Evolutionary conservation across 495 filamentous ascomycete genomes (phyloP).

Genomic region (Penicillium goetzii): DNA sequence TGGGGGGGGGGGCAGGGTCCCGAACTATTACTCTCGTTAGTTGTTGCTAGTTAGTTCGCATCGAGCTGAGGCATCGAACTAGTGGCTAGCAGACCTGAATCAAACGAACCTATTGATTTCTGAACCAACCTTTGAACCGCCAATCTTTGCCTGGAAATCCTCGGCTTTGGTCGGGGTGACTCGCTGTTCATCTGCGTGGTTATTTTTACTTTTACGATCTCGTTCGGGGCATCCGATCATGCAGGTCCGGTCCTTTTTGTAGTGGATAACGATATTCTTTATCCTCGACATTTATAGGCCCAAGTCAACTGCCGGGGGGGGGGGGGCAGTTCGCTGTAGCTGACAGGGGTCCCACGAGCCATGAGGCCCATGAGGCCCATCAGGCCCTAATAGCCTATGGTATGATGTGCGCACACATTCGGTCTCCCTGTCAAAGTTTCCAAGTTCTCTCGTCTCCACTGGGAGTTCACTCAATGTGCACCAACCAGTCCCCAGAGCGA

Average conservation of each 20-base stretch:
- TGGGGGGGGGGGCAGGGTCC: neutral
- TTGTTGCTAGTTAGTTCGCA: neutral
- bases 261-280: neutral
- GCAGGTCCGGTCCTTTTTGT: neutral
- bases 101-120: slow-evolving; percentile 1
- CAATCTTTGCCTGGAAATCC: neutral
- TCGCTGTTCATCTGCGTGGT: neutral
- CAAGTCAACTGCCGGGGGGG: neutral
- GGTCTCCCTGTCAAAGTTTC: slow-evolving; percentile 2
- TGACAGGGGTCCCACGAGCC: slow-evolving; percentile 27
- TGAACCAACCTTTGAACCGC: neutral
- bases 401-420: too few relatives aligned
- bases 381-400: neutral
- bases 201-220: neutral
- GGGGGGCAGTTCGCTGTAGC: neutral
- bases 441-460: slow-evolving; percentile 12
- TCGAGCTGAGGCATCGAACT: slow-evolving; percentile 5
- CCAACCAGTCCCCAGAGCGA: slow-evolving; percentile 26
- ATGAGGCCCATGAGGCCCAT: slow-evolving; percentile 1
- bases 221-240: slow-evolving; percentile 8
- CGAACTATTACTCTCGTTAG: neutral
- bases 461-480: slow-evolving; percentile 14
- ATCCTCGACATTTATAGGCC: neutral
- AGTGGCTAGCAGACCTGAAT: neutral
- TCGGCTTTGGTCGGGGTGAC: slow-evolving; percentile 1